Evolutionary conservation across 2,329 filamentous ascomycete genomes (phyloP).

Genomic region (Penicillium decumbens): DNA sequence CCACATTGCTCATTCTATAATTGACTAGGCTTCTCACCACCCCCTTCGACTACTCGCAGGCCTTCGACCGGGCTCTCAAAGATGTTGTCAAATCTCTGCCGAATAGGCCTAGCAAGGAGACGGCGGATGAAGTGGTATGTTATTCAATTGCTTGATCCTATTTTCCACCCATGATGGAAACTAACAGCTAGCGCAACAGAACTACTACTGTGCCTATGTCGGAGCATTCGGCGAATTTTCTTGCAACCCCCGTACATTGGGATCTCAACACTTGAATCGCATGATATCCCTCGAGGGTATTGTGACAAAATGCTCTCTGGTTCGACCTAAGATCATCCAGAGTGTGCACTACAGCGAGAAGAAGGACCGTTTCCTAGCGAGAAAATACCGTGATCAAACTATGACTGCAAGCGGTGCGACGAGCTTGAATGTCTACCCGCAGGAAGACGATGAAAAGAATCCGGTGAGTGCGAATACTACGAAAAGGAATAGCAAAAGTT

Average conservation of each 20-base stretch:
- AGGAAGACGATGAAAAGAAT: conserved; percentile 89
- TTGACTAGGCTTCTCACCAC: conserved; percentile 61
- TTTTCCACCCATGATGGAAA: not conserved
- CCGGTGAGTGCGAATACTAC: conserved; percentile 46
- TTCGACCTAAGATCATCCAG: conserved; percentile 94
- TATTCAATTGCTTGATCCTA: not conserved
- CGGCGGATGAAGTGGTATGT: conserved; percentile 65
- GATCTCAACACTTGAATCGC: conserved; percentile 82
- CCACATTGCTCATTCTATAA: not conserved
- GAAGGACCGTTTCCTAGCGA: conserved; percentile 78
- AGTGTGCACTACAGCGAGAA: conserved; percentile 94
- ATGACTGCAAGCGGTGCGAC: conserved; percentile 86
- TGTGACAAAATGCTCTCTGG: conserved; percentile 90
- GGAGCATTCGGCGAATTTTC: conserved; percentile 93
- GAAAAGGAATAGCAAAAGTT: not conserved
- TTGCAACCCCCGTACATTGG: conserved; percentile 89
- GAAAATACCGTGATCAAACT: conserved; percentile 92
- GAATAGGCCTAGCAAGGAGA: conserved; percentile 69
- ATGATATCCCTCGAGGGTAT: conserved; percentile 98
- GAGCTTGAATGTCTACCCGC: conserved; percentile 87
- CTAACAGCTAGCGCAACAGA: conserved; percentile 21
- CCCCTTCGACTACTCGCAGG: conserved; percentile 82
- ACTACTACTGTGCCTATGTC: conserved; percentile 93
- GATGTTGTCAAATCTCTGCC: conserved; percentile 78
- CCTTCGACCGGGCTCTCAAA: conserved; percentile 87